These are phyloP conservation scores for Exophiala alcalophila DNA, from an alignment of 2,329 filamentous ascomycete species.

Conservation along the genomic window DNA sequence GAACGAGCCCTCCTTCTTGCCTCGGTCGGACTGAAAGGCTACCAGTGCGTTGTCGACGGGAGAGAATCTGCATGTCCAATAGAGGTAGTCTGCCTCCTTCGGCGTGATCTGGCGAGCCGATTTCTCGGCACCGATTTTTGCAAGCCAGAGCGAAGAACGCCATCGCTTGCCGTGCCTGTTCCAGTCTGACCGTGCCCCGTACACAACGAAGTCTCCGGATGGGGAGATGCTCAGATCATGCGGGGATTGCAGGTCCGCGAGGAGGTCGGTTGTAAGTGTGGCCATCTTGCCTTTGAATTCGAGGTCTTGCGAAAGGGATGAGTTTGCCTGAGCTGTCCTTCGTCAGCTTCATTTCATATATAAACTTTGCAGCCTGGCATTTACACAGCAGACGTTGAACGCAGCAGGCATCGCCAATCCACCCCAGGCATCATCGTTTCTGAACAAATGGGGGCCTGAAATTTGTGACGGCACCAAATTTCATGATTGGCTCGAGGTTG, in stretches of 20 bases:
- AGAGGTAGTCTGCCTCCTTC: not conserved
- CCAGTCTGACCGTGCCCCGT: conserved; percentile 3
- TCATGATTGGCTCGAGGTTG: too few species aligned
- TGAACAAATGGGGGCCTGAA: too few species aligned
- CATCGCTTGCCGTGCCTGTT: not conserved
- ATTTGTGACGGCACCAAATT: too few species aligned
- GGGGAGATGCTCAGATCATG: conserved; percentile 12
- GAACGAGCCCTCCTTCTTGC: conserved; percentile 1
- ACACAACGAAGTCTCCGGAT: conserved; percentile 12
- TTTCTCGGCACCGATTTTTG: conserved; percentile 5
- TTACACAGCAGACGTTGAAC: too few species aligned
- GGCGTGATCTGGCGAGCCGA: conserved; percentile 17
- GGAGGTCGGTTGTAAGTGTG: conserved; percentile 10
- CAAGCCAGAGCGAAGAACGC: conserved; percentile 10
- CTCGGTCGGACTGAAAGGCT: not conserved
- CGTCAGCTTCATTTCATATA: too few species aligned
- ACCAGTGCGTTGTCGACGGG: conserved; percentile 2
- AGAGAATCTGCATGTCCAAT: not conserved
- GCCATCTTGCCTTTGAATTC: too few species aligned
- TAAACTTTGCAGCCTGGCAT: too few species aligned
- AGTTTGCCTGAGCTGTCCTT: too few species aligned
- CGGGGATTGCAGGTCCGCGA: conserved; percentile 13
- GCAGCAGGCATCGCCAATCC: too few species aligned
- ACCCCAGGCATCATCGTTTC: too few species aligned
- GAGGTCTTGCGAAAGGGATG: too few species aligned